These are phyloP conservation scores for Cyamopsis tetragonoloba DNA, from an alignment of 306 rosid species.

Conservation along the genomic window DNA sequence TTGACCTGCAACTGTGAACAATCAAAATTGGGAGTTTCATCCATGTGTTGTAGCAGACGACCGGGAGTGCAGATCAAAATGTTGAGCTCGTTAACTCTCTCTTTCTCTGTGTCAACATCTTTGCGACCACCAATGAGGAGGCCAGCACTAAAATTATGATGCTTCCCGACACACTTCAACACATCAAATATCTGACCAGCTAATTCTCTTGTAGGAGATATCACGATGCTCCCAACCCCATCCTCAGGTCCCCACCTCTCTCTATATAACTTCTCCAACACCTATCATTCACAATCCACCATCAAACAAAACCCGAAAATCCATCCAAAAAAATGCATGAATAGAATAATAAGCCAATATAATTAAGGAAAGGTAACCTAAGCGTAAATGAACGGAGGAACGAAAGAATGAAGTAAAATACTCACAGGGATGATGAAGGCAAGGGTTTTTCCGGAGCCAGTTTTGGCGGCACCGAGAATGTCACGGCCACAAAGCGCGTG, in stretches of 20 bases:
- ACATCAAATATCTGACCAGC: constrained; percentile 81
- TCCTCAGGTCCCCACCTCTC: constrained; percentile 79
- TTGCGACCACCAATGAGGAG: constrained; percentile 92
- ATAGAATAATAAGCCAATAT: no score
- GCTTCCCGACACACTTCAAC: constrained; percentile 57
- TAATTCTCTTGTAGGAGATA: constrained; percentile 89
- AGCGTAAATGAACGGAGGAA: neutral
- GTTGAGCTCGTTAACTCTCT: constrained; percentile 62
- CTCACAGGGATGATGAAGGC: constrained; percentile 87
- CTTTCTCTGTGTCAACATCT: constrained; percentile 70
- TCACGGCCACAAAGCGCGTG: constrained; percentile 81
- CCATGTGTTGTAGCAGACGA: constrained; percentile 93
- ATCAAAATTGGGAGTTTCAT: constrained; percentile 88
- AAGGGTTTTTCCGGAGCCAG: constrained; percentile 92
- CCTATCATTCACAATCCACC: constrained; percentile 45
- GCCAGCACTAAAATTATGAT: constrained; percentile 85
- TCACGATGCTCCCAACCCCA: constrained; percentile 86
- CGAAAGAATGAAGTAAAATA: neutral
- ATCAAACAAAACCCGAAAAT: no score
- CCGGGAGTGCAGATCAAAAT: constrained; percentile 92
- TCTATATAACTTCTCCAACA: constrained; percentile 72
- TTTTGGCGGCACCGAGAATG: constrained; percentile 89
- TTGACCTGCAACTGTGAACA: constrained; percentile 85
- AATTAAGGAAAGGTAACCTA: neutral
- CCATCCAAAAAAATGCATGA: no score